These are phyloP conservation scores for Pseudodiploospora longispora DNA, from an alignment of 2,329 filamentous ascomycete species.

Conservation along the genomic window DNA sequence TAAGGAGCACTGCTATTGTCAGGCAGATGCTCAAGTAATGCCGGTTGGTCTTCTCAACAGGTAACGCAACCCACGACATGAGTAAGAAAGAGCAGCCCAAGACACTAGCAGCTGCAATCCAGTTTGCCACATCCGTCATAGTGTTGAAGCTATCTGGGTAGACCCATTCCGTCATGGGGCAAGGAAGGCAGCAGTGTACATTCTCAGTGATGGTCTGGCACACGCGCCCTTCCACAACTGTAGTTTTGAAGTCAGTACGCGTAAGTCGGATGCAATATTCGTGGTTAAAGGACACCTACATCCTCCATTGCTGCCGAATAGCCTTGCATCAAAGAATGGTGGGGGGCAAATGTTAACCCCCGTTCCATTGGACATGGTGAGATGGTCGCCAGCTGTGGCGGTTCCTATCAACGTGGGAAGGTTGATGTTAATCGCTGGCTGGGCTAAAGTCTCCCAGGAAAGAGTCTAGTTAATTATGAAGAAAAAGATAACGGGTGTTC, in stretches of 20 bases:
- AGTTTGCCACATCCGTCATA: slow-evolving; percentile 63
- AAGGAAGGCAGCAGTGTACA: slow-evolving; percentile 76
- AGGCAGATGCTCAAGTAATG: slow-evolving; percentile 92
- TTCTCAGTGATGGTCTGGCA: slow-evolving; percentile 41
- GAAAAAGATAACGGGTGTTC: too few relatives aligned
- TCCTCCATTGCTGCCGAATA: slow-evolving; percentile 54
- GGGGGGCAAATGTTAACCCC: slow-evolving; percentile 49
- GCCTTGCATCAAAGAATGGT: slow-evolving; percentile 59
- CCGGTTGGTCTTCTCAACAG: slow-evolving; percentile 79
- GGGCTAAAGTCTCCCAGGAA: too few relatives aligned
- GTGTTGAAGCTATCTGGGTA: slow-evolving; percentile 52
- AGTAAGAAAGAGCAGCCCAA: slow-evolving; percentile 68
- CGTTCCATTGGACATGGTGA: slow-evolving; percentile 21
- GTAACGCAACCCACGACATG: slow-evolving; percentile 69
- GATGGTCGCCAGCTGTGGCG: background rate
- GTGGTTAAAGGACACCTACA: slow-evolving; percentile 39
- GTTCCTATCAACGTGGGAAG: too few relatives aligned
- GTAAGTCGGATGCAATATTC: background rate
- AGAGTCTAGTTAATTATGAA: too few relatives aligned
- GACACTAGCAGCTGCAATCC: slow-evolving; percentile 70
- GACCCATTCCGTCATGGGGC: slow-evolving; percentile 74
- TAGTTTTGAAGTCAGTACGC: slow-evolving; percentile 6
- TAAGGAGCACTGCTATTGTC: slow-evolving; percentile 63
- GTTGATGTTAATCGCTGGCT: background rate
- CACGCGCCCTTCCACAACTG: slow-evolving; percentile 50